Evolutionary conservation across 257 asterid genomes (phyloP).

Genomic region (Solanum etuberosum): DNA sequence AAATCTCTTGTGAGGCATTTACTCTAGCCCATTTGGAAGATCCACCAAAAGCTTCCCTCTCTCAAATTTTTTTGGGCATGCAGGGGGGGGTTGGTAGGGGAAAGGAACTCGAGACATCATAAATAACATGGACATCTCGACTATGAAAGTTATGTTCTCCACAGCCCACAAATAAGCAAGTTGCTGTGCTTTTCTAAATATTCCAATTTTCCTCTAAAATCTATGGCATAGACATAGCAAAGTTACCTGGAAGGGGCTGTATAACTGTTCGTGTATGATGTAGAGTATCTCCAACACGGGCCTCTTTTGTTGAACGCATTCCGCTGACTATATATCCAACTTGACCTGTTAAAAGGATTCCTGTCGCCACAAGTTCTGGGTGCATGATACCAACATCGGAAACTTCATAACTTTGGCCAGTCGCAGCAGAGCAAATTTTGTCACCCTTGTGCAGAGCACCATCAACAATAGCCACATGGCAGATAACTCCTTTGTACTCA

Average conservation of each 20-base stretch:
- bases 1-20: background rate
- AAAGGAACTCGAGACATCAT: background rate
- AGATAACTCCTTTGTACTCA: constrained; percentile 92
- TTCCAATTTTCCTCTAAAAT: background rate
- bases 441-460: constrained; percentile 89
- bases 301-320: constrained; percentile 96
- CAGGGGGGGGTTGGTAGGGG: background rate
- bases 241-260: constrained; percentile 83
- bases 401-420: constrained; percentile 84
- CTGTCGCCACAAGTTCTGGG: constrained; percentile 87
- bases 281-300: constrained; percentile 95
- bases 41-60: background rate
- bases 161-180: background rate
- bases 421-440: constrained; percentile 77
- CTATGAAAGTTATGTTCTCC: background rate
- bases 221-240: background rate
- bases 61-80: background rate
- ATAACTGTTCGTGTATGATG: constrained; percentile 46
- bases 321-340: constrained; percentile 93
- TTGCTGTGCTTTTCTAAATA: background rate
- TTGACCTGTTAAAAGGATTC: constrained; percentile 84
- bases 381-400: constrained; percentile 87
- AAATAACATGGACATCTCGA: background rate
- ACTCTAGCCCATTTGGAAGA: background rate
- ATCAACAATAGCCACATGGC: constrained; percentile 95